Base-by-base conservation (phyloP, 176 grass and related monocot species). In the Eleusine indica region DNA sequence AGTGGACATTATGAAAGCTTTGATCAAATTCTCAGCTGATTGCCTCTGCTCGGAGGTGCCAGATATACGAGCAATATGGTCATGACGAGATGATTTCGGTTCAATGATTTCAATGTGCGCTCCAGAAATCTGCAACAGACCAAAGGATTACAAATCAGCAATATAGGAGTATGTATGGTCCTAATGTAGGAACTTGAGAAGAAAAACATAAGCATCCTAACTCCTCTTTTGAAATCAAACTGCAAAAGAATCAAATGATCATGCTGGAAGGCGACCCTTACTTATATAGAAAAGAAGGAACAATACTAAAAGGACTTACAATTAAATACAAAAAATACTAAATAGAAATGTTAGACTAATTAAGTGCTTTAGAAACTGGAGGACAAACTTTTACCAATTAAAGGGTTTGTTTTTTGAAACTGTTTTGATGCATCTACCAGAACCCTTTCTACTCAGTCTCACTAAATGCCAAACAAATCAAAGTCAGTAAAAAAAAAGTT, bases 21-120 rank as follows among this genome's bases (percentile, higher is more conserved):
- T 93, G 77, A 99, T 96, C 86, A 96, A 88, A 91, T 94, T 95
- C 83, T 96, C 93, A 46, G 96, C 91, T 13, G 93, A 92, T 52
- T 90, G 93, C 80, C 89, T 93, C 87, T 99, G 91, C 61, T 94
- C 88, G 65, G 78, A 64, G 43, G 87, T 96, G 61, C 96, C 93
- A 65, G 91, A 96, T 80, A 99, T 96, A 39, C 83, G 79, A 68
- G 96, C 96, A 83, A 96, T 83, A 81, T 92, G 89, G 18, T 96
- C 96, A 87, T 78, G 94, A 72, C 83, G 96, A 28, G 93, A 99
- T 66, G 85, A 82, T 74, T 90, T 96, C 32, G 96, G 92, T 66
- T 99, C 93, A 67, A 91, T 74, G 76, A 99, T 92, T 79, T 99
- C 93, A 77, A 99, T 82, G 58, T 81, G 85, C 74, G 93, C 93